A percentile compares a stretch with the other conserved stretches of the same genome.
phyloP scores from a whole-genome alignment of 257 asterid genomes.

The Gentiana dahurica region DNA sequence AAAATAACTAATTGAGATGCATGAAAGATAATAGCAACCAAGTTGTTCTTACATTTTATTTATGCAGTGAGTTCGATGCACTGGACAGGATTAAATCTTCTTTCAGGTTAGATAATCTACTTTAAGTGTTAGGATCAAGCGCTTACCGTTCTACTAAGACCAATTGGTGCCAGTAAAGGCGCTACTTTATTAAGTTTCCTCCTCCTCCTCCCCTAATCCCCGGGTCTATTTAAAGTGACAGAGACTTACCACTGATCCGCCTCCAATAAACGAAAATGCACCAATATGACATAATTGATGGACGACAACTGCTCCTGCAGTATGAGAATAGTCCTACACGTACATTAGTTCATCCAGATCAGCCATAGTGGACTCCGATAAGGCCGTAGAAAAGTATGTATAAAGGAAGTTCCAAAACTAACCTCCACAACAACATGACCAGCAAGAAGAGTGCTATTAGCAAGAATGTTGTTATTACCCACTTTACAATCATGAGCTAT shows the following conservation, averaged over 20 bases:
- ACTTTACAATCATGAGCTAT: conserved; percentile 95
- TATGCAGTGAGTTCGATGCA: no score
- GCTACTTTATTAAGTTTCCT: no score
- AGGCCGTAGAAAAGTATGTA: neutral
- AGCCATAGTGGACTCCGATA: neutral
- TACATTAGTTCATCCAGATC: conserved; percentile 9
- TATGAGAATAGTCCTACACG: conserved; percentile 69
- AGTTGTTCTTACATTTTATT: no score
- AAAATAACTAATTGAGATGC: conserved; percentile 2
- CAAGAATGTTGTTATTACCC: conserved; percentile 70
- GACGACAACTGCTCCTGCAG: conserved; percentile 74
- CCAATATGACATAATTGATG: conserved; percentile 95
- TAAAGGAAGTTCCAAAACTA: conserved; percentile 4
- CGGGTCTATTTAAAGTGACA: neutral
- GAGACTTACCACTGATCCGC: conserved; percentile 78
- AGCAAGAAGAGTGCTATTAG: conserved; percentile 83
- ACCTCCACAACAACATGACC: conserved; percentile 96
- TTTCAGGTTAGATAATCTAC: no score
- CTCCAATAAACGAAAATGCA: conserved; percentile 88
- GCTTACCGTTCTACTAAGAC: no score
- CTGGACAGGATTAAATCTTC: no score
- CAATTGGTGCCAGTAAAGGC: no score
- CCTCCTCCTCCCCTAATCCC: no score
- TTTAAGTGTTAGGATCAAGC: no score
- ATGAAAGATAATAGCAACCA: no score